A percentile compares a stretch with the other conserved stretches of the same genome.
Conservation (phyloP, 2,329 filamentous ascomycete species). For the Trichoderma sp. region DNA sequence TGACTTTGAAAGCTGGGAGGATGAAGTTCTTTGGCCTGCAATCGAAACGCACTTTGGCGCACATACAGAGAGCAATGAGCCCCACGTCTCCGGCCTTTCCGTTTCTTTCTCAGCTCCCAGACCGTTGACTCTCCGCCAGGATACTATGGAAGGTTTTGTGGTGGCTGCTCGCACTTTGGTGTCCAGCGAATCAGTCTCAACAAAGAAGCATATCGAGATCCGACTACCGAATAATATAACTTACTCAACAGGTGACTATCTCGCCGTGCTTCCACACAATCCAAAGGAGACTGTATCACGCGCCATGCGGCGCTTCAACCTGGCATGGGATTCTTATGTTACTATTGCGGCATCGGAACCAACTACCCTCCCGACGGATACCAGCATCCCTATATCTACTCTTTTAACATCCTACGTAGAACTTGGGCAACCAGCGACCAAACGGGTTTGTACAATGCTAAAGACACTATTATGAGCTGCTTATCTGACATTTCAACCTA, state of each 20-base stretch:
- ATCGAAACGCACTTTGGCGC: slow-evolving; percentile 2
- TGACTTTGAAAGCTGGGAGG: background rate
- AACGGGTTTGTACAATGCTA: background rate
- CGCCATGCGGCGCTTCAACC: background rate
- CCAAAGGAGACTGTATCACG: background rate
- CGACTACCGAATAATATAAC: background rate
- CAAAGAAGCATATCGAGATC: background rate
- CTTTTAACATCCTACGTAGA: background rate
- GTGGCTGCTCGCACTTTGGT: background rate
- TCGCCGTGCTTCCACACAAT: slow-evolving; percentile 1
- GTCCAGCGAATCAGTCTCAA: background rate
- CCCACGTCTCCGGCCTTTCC: background rate
- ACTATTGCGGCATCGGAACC: background rate
- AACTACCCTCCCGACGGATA: background rate
- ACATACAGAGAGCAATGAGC: background rate
- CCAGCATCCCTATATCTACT: background rate
- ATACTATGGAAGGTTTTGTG: background rate
- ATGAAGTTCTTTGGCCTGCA: background rate
- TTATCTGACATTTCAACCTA: background rate
- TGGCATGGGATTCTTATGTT: background rate
- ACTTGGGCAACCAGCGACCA: background rate
- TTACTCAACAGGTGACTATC: slow-evolving; percentile 1
- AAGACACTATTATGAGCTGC: background rate
- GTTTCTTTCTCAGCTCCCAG: background rate
- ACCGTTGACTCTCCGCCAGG: background rate